Percentiles rank a stretch among this genome's conserved stretches.
phyloP scores from a whole-genome alignment of 345 rosid genomes.

The Gossypium rotundifolium region DNA sequence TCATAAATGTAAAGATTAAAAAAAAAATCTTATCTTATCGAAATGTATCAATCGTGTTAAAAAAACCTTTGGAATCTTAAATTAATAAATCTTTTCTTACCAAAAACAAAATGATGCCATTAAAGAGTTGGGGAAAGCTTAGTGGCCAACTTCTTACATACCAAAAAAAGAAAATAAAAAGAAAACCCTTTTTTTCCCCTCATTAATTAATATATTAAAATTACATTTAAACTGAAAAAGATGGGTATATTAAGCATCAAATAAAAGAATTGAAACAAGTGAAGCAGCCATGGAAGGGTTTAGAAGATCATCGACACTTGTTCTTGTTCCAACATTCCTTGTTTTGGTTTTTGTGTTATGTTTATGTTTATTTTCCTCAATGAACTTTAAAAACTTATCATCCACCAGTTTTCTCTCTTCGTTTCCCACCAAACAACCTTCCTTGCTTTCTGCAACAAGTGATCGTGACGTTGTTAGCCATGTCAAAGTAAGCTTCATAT shows the following conservation, averaged over 20 bases:
- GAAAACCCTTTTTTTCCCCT: not conserved
- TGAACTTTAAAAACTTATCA: too few relatives aligned
- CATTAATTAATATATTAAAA: not conserved
- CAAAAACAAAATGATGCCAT: not conserved
- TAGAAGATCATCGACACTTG: not conserved
- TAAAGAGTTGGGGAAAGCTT: slow-evolving; percentile 5
- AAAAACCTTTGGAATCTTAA: not conserved
- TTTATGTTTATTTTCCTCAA: not conserved
- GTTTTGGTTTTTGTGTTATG: not conserved
- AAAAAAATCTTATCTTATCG: too few relatives aligned
- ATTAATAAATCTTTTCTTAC: not conserved
- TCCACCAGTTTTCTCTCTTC: not conserved
- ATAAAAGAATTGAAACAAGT: not conserved
- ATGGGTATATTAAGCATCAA: not conserved
- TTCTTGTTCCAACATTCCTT: not conserved
- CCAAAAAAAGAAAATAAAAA: not conserved
- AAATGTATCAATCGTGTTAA: not conserved
- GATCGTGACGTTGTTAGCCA: not conserved
- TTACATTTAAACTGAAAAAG: not conserved
- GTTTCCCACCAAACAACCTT: not conserved
- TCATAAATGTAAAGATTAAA: too few relatives aligned
- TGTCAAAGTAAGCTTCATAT: not conserved
- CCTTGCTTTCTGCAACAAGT: not conserved
- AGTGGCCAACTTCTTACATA: not conserved
- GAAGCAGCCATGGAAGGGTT: slow-evolving; percentile 6